Base-by-base conservation (phyloP, 2,329 filamentous ascomycete species). In the Endoconidiophora polonica region DNA sequence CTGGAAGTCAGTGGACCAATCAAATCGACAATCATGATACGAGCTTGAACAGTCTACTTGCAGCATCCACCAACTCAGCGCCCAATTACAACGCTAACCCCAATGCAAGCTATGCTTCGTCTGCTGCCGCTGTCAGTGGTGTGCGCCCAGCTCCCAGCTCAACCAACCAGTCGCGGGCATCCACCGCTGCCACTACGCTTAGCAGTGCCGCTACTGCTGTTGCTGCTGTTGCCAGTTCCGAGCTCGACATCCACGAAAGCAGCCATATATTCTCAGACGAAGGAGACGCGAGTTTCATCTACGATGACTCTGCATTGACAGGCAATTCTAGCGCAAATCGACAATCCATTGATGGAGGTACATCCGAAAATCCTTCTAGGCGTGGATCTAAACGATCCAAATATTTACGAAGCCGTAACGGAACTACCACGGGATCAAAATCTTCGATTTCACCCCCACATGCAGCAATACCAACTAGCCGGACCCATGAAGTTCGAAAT, bases 391-490 rank as follows among this genome's bases (percentile, higher is more conserved):
- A 50, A 18, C 36, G 46, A 45, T 47, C 52, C n/a, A 53, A 53
- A 40, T 53, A 53, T 39, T 41, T 53, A 24, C 48, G 52, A 38
- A 53, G 48, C 47, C 44, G 52, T n/a, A 49, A 53, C 44, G 45
- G 24, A 26, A 51, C 33, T 42, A 44, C 45, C 6, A 16, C 50
- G 2, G 43, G 23, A n/a, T 49, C 50, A 18, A 16, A 18, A 18
- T 38, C 46, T 3, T 36, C 47, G 12, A 41, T 46, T 16, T 38
- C 43, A 14, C 38, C 51, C 14, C 23, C 44, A 38, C 45, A 36
- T 16, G 38, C 23, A 33, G 24, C 39, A 46, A 18, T 18, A 18
- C 16, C 16, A 18, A 39, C 36, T 29, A 9, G 37, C 18, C 40
- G 14, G 16, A 6, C 18, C 29, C 22, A 22, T 16, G 47, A 44